Evolutionary conservation across 1,139 yeast species (phyloP).

Genomic region (Pichia sp.): DNA sequence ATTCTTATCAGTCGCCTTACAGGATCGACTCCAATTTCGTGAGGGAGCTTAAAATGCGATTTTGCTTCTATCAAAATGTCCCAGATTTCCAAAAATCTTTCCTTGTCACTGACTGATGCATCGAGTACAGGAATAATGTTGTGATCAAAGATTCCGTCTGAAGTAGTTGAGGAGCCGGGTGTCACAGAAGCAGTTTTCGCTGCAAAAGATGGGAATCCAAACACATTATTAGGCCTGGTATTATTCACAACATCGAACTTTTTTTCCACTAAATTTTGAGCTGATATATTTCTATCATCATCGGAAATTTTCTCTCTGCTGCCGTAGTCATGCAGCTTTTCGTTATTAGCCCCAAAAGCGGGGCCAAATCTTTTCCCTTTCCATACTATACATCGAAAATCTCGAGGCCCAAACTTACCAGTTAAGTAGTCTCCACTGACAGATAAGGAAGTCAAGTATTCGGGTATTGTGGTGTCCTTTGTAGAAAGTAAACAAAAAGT

Average conservation of each 20-base stretch:
- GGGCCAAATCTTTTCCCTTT: constrained; percentile 21
- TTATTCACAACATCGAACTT: background rate
- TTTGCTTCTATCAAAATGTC: constrained; percentile 18
- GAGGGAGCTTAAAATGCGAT: constrained; percentile 23
- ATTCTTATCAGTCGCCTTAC: constrained; percentile 11
- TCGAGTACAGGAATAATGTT: constrained; percentile 7
- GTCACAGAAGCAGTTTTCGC: background rate
- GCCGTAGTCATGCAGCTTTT: constrained; percentile 5
- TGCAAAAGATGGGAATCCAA: background rate
- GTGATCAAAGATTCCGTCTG: background rate
- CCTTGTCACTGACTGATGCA: background rate
- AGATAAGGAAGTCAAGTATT: constrained; percentile 18
- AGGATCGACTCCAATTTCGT: constrained; percentile 15
- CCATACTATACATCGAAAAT: constrained; percentile 17
- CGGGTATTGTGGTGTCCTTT: constrained; percentile 14
- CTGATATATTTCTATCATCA: background rate
- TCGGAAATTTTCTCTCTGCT: background rate
- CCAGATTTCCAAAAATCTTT: constrained; percentile 13
- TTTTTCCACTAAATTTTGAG: background rate
- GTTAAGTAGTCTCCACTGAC: constrained; percentile 23
- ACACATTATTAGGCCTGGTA: background rate
- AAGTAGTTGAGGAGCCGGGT: background rate
- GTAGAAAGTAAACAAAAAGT: constrained; percentile 15
- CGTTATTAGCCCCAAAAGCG: constrained; percentile 18
- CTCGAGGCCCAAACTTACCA: constrained; percentile 22